Evolutionary conservation across 495 filamentous ascomycete genomes (phyloP), one percentile per base, ranked within the genome.

Genomic region (Aspergillus biplanus): DNA sequence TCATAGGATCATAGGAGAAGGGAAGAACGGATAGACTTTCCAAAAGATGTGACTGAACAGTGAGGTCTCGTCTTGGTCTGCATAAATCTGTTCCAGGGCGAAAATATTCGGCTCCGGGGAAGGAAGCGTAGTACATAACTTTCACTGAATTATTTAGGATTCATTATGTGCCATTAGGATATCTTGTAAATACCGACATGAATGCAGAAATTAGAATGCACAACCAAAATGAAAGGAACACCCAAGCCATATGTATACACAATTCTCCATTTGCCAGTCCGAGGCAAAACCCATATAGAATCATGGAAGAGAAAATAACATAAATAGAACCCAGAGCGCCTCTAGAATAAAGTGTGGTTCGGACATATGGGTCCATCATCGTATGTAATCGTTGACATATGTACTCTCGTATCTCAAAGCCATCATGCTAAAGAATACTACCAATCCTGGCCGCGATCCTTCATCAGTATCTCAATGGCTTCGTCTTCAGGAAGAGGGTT

Each of bases 361-460:
- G 48, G 37, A 15, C 37, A 8, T 13, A 33, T 7, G 31, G 33
- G 34, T 32, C 33, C 6, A 34, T 42, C 18, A 33, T 46, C 47
- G 44, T 57, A 63, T 63, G 61, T 63, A 56, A 15, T 21, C 34
- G 18, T 44, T 15, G 11, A 44, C 33, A 34, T 18, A 37, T 59
- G 63, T 61, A 64, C 46, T 33, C 34, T 82, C 13, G 35, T 57
- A 58, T 52, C 50, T 63, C 46, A 34, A 47, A 35, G 21, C 21
- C 13, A 7, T 32, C 46, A 60, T 21, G 18, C 39, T 32, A 15
- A 34, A 8, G 27, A 56, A n/a, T 48, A 44, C 65, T 77, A 82
- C 79, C 79, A 82, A 61, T 82, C 79, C 70, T 82, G 79, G 5
- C 79, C 79, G 33, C 79, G 79, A 63, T 82, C 79, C 60, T 73